phyloP scores from a whole-genome alignment of 106 monocot genomes.

The Dendrobium catenatum region DNA sequence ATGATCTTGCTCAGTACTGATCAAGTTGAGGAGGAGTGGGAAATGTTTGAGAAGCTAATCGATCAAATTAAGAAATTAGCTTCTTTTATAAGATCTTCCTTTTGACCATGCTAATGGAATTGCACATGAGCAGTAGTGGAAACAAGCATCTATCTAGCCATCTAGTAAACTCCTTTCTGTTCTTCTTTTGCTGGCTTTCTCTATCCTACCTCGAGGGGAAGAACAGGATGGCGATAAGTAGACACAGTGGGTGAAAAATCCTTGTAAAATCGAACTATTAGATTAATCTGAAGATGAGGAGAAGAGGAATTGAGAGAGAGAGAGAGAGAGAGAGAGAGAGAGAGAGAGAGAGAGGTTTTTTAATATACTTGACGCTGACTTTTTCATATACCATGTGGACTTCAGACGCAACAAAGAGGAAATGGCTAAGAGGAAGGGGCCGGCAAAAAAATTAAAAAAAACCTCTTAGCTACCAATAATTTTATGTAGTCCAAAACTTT shows the following conservation, averaged over 20 bases:
- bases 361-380: slow-evolving; percentile 1
- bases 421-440: not conserved
- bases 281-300: not conserved
- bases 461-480: no score
- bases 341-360: not conserved
- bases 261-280: not conserved
- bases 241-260: not conserved
- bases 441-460: no score
- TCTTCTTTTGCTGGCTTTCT: slow-evolving; percentile 1
- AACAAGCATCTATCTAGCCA: not conserved
- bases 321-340: not conserved
- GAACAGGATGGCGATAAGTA: not conserved
- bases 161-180: not conserved
- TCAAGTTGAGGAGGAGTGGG: not conserved
- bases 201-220: not conserved
- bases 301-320: not conserved
- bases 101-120: not conserved
- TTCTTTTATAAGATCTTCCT: not conserved
- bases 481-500: no score
- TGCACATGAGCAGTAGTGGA: not conserved
- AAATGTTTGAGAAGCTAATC: not conserved
- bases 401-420: not conserved
- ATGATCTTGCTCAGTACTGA: not conserved
- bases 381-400: not conserved
- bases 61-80: not conserved